Conservation (phyloP, 163 green algal genomes). For the Chloroidium sp. region DNA sequence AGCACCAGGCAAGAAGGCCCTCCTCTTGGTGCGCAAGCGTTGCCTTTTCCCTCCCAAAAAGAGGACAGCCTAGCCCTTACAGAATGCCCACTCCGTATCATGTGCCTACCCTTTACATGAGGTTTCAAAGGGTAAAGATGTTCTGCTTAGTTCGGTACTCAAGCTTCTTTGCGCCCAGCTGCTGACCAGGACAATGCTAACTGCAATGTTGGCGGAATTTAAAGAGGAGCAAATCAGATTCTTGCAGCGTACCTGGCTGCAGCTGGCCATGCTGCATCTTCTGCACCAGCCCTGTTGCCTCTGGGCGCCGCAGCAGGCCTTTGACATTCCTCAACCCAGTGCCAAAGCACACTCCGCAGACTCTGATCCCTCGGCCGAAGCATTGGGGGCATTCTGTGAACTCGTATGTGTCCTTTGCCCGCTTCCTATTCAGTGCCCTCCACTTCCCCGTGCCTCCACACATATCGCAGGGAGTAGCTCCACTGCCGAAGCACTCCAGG, state of each 20-base stretch:
- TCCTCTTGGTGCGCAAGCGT: no score
- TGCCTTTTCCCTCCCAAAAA: not conserved
- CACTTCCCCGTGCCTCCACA: slow-evolving; percentile 96
- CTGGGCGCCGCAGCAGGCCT: slow-evolving; percentile 84
- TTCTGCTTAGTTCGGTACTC: no score
- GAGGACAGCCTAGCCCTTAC: not conserved
- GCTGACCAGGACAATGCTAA: slow-evolving; percentile 32
- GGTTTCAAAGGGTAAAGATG: no score
- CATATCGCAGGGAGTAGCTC: slow-evolving; percentile 89
- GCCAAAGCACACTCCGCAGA: slow-evolving; percentile 93
- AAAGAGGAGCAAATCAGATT: not conserved
- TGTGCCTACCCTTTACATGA: no score
- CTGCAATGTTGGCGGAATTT: not conserved
- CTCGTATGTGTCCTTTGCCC: slow-evolving; percentile 89
- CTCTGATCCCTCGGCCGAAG: slow-evolving; percentile 78
- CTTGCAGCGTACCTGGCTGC: slow-evolving; percentile 48
- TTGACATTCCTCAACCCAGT: slow-evolving; percentile 85
- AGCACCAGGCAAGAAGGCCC: no score
- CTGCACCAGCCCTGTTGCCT: slow-evolving; percentile 80
- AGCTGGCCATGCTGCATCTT: slow-evolving; percentile 91
- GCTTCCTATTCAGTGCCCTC: slow-evolving; percentile 80
- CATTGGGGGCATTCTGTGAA: slow-evolving; percentile 97
- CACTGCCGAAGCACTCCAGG: slow-evolving; percentile 70
- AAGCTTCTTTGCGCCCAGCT: slow-evolving; percentile 24
- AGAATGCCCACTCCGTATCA: no score